Evolutionary conservation across 768 basidiomycete genomes (phyloP), one percentile per base, ranked within the genome.

Genomic region (Lyophyllum shimeji): DNA sequence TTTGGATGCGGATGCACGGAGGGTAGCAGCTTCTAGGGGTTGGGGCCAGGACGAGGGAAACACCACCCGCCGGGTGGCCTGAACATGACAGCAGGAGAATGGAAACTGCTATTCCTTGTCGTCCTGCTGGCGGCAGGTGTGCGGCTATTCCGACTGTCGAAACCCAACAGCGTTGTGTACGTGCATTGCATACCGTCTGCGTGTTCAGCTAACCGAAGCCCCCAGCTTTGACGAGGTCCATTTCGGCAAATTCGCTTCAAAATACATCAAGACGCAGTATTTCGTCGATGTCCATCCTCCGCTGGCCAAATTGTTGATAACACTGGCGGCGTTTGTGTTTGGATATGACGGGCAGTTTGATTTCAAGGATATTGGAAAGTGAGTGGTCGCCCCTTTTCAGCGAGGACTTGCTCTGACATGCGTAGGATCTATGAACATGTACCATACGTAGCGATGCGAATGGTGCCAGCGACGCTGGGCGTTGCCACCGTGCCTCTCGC

Each of bases 311-410:
- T 79, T 99, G 24, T 77, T 99, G 50, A 95, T 99, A 63, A 98
- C 96, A 0, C 80, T 98, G 33, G 90, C 92, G 7, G 95, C 83
- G 0, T 95, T 88, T 63, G 51, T 97, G 13, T 89, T 82, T 43
- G 93, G 97, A 18, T 99, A 90, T 63, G 81, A 96, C 61, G 97
- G 97, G 0, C 77, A 89, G 24, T 98, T 98, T 69, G 96, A 98
- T 69, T 99, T 98, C 70, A 93, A 96, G 68, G 95, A 98, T 50
- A 98, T 98, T 60, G 95, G 86, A 78, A 95, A 95, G 95, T 95
- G 66, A 46, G 89, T 78, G 20, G 11, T 7, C 7, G 18, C 0
- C 9, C 42, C 27, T 18, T 29, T 20, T 13, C 25, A 12, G 18
- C 27, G 49, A 44, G 40, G 24, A 24, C n/a, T 15, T 27, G 15